Conservation (phyloP, 2,329 filamentous ascomycete genomes). For the Penicillium vulpinum region DNA sequence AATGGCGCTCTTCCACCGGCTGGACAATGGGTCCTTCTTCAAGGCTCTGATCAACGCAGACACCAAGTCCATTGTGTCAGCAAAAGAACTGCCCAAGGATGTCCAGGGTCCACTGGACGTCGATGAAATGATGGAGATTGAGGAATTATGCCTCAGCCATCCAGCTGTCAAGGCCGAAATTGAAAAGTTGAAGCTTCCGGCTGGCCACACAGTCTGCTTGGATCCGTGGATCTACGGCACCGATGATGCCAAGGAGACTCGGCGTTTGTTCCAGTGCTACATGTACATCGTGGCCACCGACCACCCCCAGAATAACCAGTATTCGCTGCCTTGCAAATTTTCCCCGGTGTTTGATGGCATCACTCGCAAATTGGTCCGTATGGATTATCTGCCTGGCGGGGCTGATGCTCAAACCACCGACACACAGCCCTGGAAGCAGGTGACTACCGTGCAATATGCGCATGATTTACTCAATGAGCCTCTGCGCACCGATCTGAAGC, state of each 20-base stretch:
- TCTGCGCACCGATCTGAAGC: slow-evolving; percentile 66
- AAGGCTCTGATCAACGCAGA: slow-evolving; percentile 45
- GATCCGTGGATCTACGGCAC: slow-evolving; percentile 71
- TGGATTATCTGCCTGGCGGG: slow-evolving; percentile 69
- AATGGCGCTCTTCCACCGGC: slow-evolving; percentile 53
- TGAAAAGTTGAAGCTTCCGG: slow-evolving; percentile 59
- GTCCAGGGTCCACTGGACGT: slow-evolving; percentile 59
- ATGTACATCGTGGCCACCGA: slow-evolving; percentile 41
- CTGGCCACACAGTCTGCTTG: slow-evolving; percentile 57
- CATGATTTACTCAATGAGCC: slow-evolving; percentile 67
- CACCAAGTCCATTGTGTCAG: slow-evolving; percentile 36
- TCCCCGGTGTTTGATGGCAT: slow-evolving; percentile 56
- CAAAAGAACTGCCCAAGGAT: slow-evolving; percentile 49
- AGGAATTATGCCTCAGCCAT: slow-evolving; percentile 57
- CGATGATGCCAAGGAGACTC: slow-evolving; percentile 40
- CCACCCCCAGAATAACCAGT: slow-evolving; percentile 41
- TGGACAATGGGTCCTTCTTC: slow-evolving; percentile 46
- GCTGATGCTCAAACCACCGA: slow-evolving; percentile 60
- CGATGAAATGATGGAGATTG: slow-evolving; percentile 61
- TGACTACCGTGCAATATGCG: slow-evolving; percentile 53
- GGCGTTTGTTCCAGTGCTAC: slow-evolving; percentile 44
- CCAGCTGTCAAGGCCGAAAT: slow-evolving; percentile 59
- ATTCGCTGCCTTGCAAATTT: slow-evolving; percentile 39
- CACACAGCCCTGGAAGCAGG: slow-evolving; percentile 58
- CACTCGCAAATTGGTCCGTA: slow-evolving; percentile 64